Evolutionary conservation across 179 eudicot genomes (phyloP), one percentile per base, ranked within the genome.

Genomic region (Patellifolia procumbens): DNA sequence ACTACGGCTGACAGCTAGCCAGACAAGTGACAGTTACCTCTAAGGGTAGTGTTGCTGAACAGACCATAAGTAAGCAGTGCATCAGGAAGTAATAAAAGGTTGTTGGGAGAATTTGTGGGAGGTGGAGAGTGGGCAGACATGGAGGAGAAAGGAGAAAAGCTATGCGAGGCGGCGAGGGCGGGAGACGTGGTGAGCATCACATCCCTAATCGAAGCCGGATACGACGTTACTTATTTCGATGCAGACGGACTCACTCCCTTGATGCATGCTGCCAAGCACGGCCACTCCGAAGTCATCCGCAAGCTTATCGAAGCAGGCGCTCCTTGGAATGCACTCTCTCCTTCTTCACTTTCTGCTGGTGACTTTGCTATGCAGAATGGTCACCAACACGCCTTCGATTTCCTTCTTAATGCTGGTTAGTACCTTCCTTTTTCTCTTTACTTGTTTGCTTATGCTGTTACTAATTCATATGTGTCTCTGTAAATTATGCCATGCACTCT

Each of bases 321-420:
- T 3, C 98, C 98, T 0, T 93, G 98, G 98, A 93, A 93, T 75
- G 97, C 98, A 22, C 81, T 94, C 51, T 88, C 95, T 35, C 97
- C 96, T 76, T 84, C 86, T 53, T 85, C 85, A 55, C 78, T 88
- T 59, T 94, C 91, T 53, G 98, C 97, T 29, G 98, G 98, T 1
- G 98, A 94, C 80, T 89, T 92, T 26, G 92, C 98, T 58, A 92
- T 94, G 98, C 91, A 90, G 3, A 70, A 78, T 45, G 94, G 87
- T 32, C 94, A 92, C 63, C 92, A 92, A 76, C 85, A 85, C 0
- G 88, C 94, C 53, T 90, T 94, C 64, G 91, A 94, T 43, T 32
- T 87, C 7, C 92, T 94, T 34, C 88, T 94, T 49, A 94, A 89
- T 68, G 86, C 98, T 16, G 98, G 98, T 37, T 37, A 37, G 42